Percentiles rank a stretch among this genome's conserved stretches.
Evolutionary conservation across 768 basidiomycete genomes (phyloP).

Genomic region (Paxillus ammoniavirescens): DNA sequence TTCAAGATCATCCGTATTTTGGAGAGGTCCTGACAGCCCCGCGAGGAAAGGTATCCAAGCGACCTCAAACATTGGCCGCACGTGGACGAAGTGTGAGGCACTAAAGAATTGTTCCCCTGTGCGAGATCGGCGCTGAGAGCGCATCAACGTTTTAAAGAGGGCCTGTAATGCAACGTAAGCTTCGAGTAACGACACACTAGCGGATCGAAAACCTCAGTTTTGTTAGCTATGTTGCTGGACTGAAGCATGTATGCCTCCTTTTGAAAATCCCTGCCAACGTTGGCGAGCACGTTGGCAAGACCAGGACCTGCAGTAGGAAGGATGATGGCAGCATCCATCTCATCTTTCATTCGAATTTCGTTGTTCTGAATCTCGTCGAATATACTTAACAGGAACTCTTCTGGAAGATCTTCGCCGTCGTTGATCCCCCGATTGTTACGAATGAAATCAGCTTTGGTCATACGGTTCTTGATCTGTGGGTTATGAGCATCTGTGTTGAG

Average conservation of each 20-base stretch:
- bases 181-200: not conserved
- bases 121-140: constrained; percentile 83
- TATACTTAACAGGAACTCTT: constrained; percentile 73
- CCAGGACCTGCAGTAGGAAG: constrained; percentile 58
- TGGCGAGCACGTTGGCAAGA: constrained; percentile 77
- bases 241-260: constrained; percentile 95
- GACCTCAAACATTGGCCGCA: constrained; percentile 98
- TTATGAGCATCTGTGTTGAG: constrained; percentile 98
- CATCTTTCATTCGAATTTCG: constrained; percentile 99
- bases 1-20: constrained; percentile 93
- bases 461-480: constrained; percentile 90
- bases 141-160: constrained; percentile 89
- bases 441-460: constrained; percentile 89
- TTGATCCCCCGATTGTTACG: constrained; percentile 98
- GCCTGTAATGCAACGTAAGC: constrained; percentile 48
- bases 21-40: constrained; percentile 89
- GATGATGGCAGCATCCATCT: constrained; percentile 60
- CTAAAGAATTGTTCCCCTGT: constrained; percentile 89
- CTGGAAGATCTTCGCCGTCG: constrained; percentile 83
- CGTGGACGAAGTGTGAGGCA: constrained; percentile 94
- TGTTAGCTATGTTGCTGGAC: constrained; percentile 93
- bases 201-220: constrained; percentile 71
- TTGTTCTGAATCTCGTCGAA: constrained; percentile 90
- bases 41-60: constrained; percentile 99
- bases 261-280: constrained; percentile 92